Base-by-base conservation (phyloP, 345 rosid genomes). In the Salix udensis region DNA sequence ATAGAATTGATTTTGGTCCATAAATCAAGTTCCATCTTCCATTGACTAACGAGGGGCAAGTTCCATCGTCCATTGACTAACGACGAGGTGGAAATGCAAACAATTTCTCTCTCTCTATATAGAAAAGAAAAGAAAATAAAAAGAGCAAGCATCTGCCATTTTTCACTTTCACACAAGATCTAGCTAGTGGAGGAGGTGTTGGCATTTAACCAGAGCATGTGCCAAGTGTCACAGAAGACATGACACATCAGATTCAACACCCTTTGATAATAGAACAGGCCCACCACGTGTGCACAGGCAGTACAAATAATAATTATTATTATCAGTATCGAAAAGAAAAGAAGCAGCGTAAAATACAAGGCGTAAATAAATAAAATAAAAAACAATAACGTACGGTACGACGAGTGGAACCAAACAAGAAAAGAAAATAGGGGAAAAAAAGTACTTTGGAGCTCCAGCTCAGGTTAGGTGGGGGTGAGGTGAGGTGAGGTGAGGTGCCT, bases 281-380 rank as follows among this genome's bases (percentile, higher is more conserved):
- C 81, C 81, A 73, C 83, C 80, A 78, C 77, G 80, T 75, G 82
- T 68, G 65, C 18, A 11, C 28, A 19, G 52, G 31, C 60, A 14
- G 12, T 60, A 18, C 58, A 52, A 6, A 19, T 52, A 52, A 40
- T 40, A 9, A 40, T 39, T 8, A 40, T 9, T 10, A 40, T 3
- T 2, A 19, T 50, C 6, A 18, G 1, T 6, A 44, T 46, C 14
- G 50, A 68, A 42, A 42, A 68, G 30, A 8, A 68, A 46, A 31
- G 58, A n/a, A 24, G 15, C 70, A 67, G 71, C 76, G 78, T 79
- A 30, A 65, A 40, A 48, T 53, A 68, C 75, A 69, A 79, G 69
- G 67, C 2, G 19, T 5, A 37, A 26, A 36, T 36, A 50, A 6
- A 24, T 37, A 10, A 26, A 30, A 60, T 36, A 18, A 42, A 46